phyloP scores from a whole-genome alignment of 108 stramenopile species.

The Cylindrotheca fusiformis region DNA sequence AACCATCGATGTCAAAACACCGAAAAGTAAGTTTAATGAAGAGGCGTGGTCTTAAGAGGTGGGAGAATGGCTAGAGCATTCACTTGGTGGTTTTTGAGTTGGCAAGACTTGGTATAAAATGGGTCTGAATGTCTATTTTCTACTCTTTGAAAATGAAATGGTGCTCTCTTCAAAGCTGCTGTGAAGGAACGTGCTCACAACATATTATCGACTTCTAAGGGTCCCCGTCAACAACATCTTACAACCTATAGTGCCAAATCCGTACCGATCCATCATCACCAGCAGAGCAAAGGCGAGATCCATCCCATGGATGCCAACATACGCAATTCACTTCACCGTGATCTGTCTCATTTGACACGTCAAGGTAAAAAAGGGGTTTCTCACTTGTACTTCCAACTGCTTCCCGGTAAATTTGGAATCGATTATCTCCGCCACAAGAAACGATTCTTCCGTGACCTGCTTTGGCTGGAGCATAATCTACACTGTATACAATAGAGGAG shows the following conservation, averaged over 20 bases:
- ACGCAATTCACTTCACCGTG: conserved; percentile 97
- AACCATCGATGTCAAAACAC: no score
- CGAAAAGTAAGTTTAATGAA: no score
- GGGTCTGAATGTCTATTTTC: no score
- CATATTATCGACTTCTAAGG: no score
- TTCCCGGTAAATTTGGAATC: conserved; percentile 80
- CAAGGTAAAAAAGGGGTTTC: conserved; percentile 64
- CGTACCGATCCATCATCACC: conserved; percentile 91
- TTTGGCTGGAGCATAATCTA: conserved; percentile 79
- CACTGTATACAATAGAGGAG: conserved; percentile 52
- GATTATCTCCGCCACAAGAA: conserved; percentile 84
- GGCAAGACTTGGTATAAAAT: no score
- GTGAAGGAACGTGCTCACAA: no score
- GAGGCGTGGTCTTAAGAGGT: no score
- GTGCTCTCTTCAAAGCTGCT: no score
- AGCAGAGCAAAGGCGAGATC: conserved; percentile 69
- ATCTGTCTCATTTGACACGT: conserved; percentile 34
- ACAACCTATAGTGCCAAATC: conserved; percentile 87
- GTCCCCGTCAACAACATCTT: no score
- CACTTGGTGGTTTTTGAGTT: no score
- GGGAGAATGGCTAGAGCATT: no score
- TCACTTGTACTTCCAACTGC: conserved; percentile 47
- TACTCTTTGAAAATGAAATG: no score
- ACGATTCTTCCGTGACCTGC: conserved; percentile 79
- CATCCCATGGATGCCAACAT: conserved; percentile 88